Conservation (phyloP, 176 grass and related monocot genomes). For the Oryza coarctata region DNA sequence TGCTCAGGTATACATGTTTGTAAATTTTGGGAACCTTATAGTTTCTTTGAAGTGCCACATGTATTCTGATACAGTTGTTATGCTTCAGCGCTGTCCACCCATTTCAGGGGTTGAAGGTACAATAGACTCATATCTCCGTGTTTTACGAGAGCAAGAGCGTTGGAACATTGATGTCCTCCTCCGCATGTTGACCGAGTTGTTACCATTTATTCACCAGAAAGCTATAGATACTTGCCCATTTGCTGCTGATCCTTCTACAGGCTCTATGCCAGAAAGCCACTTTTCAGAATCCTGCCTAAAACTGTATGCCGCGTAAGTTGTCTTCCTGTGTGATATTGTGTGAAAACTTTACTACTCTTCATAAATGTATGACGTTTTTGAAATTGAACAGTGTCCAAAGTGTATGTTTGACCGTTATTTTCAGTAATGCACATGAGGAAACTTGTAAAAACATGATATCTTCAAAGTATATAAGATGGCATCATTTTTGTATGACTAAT, state of each 20-base stretch:
- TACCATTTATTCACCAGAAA: conserved; percentile 83
- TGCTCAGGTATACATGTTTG: conserved; percentile 63
- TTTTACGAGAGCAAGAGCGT: conserved; percentile 81
- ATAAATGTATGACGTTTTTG: neutral
- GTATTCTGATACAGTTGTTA: conserved; percentile 38
- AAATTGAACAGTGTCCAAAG: neutral
- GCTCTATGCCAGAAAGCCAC: conserved; percentile 46
- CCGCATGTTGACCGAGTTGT: conserved; percentile 74
- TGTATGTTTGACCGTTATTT: neutral
- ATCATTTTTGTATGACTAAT: neutral
- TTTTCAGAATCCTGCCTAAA: conserved; percentile 74
- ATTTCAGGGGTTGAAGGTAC: conserved; percentile 94
- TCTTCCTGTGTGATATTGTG: neutral
- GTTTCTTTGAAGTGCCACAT: conserved; percentile 18
- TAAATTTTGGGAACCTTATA: conserved; percentile 30
- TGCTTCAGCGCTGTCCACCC: conserved; percentile 78
- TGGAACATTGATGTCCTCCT: conserved; percentile 95
- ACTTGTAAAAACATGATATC: neutral
- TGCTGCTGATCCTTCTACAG: conserved; percentile 40
- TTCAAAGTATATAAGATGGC: neutral
- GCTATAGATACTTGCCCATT: conserved; percentile 76
- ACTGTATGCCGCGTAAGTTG: conserved; percentile 69
- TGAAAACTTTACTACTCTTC: conserved; percentile 13
- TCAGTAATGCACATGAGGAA: neutral
- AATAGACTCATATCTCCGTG: conserved; percentile 81